Conservation (phyloP, 2,329 filamentous ascomycete genomes). For the Sphaerulina populicola region DNA sequence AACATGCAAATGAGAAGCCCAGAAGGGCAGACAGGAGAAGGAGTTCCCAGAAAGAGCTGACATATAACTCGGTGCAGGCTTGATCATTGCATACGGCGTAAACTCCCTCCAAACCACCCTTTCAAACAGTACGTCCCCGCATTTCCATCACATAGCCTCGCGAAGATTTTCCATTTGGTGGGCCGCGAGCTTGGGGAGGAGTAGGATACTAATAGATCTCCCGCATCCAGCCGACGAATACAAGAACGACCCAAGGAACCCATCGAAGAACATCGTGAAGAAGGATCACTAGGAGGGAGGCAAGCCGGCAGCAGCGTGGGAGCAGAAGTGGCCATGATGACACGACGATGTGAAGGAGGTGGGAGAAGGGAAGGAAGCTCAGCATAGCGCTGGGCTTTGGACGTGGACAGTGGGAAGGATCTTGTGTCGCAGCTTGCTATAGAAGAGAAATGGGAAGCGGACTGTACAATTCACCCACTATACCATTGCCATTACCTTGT, state of each 20-base stretch:
- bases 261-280: slow-evolving; percentile 38
- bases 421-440: too few species aligned
- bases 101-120: slow-evolving; percentile 73
- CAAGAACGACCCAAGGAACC: slow-evolving; percentile 96
- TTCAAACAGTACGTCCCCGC: slow-evolving; percentile 61
- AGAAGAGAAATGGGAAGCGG: too few species aligned
- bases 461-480: too few species aligned
- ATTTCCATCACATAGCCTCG: background rate
- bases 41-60: slow-evolving; percentile 15
- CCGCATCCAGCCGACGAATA: slow-evolving; percentile 67
- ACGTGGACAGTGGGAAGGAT: too few species aligned
- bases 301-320: background rate
- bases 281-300: slow-evolving; percentile 23
- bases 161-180: background rate
- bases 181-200: background rate
- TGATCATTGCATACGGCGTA: slow-evolving; percentile 83
- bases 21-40: background rate
- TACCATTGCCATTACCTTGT: too few species aligned
- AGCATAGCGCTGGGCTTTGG: background rate
- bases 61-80: slow-evolving; percentile 46
- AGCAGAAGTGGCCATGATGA: background rate
- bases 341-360: background rate
- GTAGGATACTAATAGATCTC: slow-evolving; percentile 7
- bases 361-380: background rate
- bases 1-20: background rate